Conservation (phyloP, 495 filamentous ascomycete species). For the Penicilliopsis zonata region DNA sequence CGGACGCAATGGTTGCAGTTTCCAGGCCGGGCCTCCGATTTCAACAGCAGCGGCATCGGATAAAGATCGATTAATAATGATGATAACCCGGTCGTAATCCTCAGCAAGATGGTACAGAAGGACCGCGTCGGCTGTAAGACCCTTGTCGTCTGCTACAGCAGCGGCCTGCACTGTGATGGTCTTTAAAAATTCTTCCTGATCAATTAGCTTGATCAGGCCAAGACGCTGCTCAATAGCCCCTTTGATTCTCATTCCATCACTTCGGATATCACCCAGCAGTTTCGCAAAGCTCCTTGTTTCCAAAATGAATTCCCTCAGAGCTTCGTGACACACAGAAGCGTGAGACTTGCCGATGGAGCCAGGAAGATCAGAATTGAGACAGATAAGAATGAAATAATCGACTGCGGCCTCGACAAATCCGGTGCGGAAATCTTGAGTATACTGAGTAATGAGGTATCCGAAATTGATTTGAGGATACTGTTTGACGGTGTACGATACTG, state of each 20-base stretch:
- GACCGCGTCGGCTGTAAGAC: constrained; percentile 82
- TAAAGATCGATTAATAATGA: constrained; percentile 79
- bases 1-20: constrained; percentile 68
- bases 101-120: constrained; percentile 88
- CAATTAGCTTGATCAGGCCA: constrained; percentile 63
- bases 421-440: constrained; percentile 89
- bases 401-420: constrained; percentile 76
- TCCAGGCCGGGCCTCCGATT: constrained; percentile 62
- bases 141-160: constrained; percentile 83
- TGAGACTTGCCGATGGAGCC: constrained; percentile 64
- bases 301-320: constrained; percentile 85
- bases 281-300: constrained; percentile 91
- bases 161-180: constrained; percentile 85
- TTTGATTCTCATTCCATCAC: constrained; percentile 67
- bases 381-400: constrained; percentile 88
- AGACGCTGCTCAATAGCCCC: constrained; percentile 87
- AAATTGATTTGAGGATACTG: constrained; percentile 87
- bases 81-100: constrained; percentile 84
- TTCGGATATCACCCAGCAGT: constrained; percentile 79
- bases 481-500: constrained; percentile 59
- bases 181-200: constrained; percentile 72
- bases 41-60: constrained; percentile 77
- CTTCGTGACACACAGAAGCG: constrained; percentile 76
- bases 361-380: constrained; percentile 77
- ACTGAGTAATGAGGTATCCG: constrained; percentile 81